Conservation (phyloP, 1,139 yeast genomes). For the Kodamaea anthophila region DNA sequence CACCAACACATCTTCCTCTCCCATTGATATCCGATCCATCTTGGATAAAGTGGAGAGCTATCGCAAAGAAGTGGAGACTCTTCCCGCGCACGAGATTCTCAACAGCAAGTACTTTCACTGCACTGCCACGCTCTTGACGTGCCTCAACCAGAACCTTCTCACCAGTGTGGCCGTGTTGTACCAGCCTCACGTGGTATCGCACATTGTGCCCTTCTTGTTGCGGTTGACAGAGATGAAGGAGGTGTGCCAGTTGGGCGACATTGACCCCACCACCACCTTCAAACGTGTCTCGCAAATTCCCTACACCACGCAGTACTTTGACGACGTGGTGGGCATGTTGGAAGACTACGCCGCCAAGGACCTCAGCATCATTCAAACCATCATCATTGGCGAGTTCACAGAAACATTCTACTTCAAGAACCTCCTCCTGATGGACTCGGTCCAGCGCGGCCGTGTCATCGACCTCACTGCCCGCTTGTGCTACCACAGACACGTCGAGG, state of each 20-base stretch:
- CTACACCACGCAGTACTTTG: constrained; percentile 39
- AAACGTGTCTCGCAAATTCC: constrained; percentile 56
- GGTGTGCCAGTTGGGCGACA: constrained; percentile 68
- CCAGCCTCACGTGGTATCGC: constrained; percentile 28
- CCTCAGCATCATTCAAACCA: constrained; percentile 61
- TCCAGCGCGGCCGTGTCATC: constrained; percentile 49
- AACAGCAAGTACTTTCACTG: constrained; percentile 43
- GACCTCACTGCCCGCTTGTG: constrained; percentile 48
- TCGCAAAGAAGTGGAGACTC: constrained; percentile 28
- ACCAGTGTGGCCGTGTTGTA: constrained; percentile 39
- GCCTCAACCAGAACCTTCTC: constrained; percentile 37
- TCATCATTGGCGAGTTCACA: constrained; percentile 61
- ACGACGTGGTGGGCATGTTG: constrained; percentile 45
- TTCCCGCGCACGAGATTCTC: constrained; percentile 41
- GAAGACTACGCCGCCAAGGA: constrained; percentile 36
- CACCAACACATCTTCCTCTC: constrained; percentile 18
- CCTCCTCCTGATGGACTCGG: constrained; percentile 46
- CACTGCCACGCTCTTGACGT: constrained; percentile 39
- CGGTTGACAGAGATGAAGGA: constrained; percentile 68
- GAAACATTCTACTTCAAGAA: constrained; percentile 75
- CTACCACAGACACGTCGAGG: constrained; percentile 64
- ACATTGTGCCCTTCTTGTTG: constrained; percentile 68
- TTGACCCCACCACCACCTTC: constrained; percentile 51
- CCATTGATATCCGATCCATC: constrained; percentile 23
- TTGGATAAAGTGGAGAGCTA: constrained; percentile 43